Evolutionary conservation across 805 yeast species (phyloP).

Genomic region (Maudiozyma pseudohumilis): DNA sequence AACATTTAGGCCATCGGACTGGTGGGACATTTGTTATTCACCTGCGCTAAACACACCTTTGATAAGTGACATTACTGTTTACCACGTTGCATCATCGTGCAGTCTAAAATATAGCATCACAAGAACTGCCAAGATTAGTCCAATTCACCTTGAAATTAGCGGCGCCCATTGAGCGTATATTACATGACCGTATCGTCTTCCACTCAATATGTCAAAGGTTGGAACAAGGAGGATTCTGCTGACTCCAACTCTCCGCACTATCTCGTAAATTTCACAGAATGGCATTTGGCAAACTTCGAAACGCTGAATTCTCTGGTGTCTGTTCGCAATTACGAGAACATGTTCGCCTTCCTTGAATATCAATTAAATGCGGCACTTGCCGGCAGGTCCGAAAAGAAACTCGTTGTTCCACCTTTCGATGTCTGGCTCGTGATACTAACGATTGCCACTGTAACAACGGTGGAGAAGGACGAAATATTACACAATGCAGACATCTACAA

Average conservation of each 20-base stretch:
- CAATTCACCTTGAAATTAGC: no score
- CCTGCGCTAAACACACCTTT: no score
- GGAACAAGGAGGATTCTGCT: neutral
- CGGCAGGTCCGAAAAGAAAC: neutral
- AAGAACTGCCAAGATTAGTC: no score
- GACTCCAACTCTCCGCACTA: constrained; percentile 12
- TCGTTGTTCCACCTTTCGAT: constrained; percentile 28
- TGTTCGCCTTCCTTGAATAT: constrained; percentile 30
- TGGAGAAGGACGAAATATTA: constrained; percentile 19
- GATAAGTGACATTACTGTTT: neutral
- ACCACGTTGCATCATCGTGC: no score
- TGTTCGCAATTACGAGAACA: constrained; percentile 30
- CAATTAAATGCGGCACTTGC: constrained; percentile 5
- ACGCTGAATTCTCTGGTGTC: constrained; percentile 22
- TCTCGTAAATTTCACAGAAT: constrained; percentile 19
- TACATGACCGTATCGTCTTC: neutral
- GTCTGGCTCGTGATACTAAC: constrained; percentile 31
- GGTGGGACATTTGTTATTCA: no score
- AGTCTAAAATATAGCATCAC: no score
- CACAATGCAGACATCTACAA: constrained; percentile 22
- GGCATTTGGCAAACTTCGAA: constrained; percentile 18
- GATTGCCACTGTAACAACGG: constrained; percentile 28
- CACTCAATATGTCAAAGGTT: neutral
- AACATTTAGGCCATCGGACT: no score
- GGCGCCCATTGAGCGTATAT: neutral